These are phyloP conservation scores for Chamaecyparis obtusa DNA, from an alignment of 75 land plant genomes.

Conservation along the genomic window DNA sequence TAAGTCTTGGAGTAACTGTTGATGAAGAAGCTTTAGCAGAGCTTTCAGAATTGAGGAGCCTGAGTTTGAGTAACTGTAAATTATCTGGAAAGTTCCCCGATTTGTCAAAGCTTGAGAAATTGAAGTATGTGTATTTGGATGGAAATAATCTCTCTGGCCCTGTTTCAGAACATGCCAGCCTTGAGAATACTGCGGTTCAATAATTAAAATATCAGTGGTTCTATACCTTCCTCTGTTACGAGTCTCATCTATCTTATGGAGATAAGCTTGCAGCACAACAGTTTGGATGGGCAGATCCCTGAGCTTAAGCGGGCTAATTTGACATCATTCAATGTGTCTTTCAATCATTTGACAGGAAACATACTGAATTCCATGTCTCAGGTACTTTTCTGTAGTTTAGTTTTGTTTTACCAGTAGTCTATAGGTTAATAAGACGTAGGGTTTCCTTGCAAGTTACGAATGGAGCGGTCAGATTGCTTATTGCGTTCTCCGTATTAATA, in stretches of 20 bases:
- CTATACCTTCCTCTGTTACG: background rate
- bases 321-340: background rate
- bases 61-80: background rate
- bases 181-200: background rate
- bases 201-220: background rate
- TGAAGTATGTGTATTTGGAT: background rate
- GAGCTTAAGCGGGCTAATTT: background rate
- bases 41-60: background rate
- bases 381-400: background rate
- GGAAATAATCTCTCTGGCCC: background rate
- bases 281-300: background rate
- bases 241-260: background rate
- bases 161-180: background rate
- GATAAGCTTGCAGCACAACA: background rate
- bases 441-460: no score
- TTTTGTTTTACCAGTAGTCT: no score
- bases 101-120: background rate
- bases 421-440: no score
- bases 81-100: background rate
- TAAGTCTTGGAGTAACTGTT: background rate
- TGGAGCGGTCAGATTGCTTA: no score
- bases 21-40: background rate
- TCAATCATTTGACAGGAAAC: background rate
- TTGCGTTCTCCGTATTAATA: no score
- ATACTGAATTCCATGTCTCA: background rate